A percentile compares a stretch with the other conserved stretches of the same genome.
These are phyloP conservation scores for Eucalyptus paniculata DNA, from an alignment of 345 rosid genomes.

Conservation along the genomic window DNA sequence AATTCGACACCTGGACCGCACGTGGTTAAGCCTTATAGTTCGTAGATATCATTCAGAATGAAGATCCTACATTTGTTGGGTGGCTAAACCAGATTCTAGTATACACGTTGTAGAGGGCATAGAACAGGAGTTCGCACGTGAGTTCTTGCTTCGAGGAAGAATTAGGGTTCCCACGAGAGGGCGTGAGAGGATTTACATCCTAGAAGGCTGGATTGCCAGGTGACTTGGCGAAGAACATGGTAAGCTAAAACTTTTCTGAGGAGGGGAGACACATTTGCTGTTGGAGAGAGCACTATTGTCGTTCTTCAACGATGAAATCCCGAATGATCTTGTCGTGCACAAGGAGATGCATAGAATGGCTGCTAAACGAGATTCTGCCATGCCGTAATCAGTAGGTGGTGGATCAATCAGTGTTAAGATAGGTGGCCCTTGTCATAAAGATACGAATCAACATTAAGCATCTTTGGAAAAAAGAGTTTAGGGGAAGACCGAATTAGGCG, in stretches of 20 bases:
- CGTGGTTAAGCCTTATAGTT: neutral
- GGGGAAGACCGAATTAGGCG: neutral
- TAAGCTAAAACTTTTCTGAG: neutral
- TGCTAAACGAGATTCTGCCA: neutral
- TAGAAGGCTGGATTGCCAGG: neutral
- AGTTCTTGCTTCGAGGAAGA: neutral
- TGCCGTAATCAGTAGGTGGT: neutral
- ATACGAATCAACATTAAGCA: neutral
- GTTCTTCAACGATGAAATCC: neutral
- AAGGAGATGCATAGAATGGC: neutral
- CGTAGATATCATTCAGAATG: neutral
- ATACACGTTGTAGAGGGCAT: neutral
- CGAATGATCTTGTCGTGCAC: neutral
- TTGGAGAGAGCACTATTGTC: neutral
- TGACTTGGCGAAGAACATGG: neutral
- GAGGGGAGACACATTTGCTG: neutral
- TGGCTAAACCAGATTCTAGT: neutral
- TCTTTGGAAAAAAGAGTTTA: neutral
- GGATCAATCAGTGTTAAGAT: neutral
- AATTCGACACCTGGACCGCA: neutral
- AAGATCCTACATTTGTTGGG: neutral
- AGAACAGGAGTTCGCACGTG: neutral
- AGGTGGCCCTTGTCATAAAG: neutral
- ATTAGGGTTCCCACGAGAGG: neutral
- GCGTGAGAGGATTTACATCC: neutral